A percentile compares a stretch with the other conserved stretches of the same genome.
These are phyloP conservation scores for Acorus calamus DNA, from an alignment of 106 monocot species.

Conservation along the genomic window DNA sequence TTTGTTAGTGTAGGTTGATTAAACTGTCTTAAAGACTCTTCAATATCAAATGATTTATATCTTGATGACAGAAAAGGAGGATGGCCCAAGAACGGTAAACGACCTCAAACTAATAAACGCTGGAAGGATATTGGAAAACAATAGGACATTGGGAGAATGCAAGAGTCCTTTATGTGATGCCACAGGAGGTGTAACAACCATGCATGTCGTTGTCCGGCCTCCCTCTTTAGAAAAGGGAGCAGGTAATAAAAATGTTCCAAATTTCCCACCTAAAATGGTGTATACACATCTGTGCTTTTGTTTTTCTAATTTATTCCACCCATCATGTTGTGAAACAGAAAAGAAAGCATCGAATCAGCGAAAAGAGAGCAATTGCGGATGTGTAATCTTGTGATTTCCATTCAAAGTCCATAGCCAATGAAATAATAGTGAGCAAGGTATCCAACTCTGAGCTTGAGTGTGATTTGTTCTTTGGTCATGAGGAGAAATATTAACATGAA, in stretches of 20 bases:
- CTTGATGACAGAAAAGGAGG: conserved; percentile 27
- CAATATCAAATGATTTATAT: not conserved
- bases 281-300: not conserved
- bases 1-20: no score
- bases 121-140: conserved; percentile 52
- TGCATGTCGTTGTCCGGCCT: conserved; percentile 50
- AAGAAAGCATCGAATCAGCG: conserved; percentile 16
- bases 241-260: conserved; percentile 17
- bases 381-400: conserved; percentile 32
- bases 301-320: not conserved
- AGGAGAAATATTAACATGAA: no score
- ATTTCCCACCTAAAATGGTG: no score
- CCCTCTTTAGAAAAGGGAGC: conserved; percentile 31
- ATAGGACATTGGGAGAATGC: conserved; percentile 46
- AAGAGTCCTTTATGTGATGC: conserved; percentile 36
- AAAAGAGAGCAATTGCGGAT: conserved; percentile 25
- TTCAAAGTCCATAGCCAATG: not conserved
- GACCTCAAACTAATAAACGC: conserved; percentile 65
- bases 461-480: no score
- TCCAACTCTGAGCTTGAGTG: no score
- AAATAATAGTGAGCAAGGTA: no score
- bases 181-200: conserved; percentile 36
- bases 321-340: conserved; percentile 16
- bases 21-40: not conserved
- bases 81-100: conserved; percentile 40